These are phyloP conservation scores for Pseudoperonospora humuli DNA, from an alignment of 352 stramenopile species.

Conservation along the genomic window DNA sequence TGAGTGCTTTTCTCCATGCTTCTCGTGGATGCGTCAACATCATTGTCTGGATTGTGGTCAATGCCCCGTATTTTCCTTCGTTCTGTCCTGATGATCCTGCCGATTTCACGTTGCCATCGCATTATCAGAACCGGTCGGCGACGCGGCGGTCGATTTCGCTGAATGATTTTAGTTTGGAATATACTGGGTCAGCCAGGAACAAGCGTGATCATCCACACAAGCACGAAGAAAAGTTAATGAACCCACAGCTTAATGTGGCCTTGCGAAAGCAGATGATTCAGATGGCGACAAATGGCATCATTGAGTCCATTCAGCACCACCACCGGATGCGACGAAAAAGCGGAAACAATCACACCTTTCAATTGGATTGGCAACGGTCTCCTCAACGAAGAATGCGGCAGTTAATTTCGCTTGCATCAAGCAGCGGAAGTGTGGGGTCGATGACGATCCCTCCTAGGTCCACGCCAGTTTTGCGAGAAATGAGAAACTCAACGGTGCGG, in stretches of 20 bases:
- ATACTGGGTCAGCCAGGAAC: conserved; percentile 14
- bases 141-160: conserved; percentile 14
- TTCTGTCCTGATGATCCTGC: conserved; percentile 18
- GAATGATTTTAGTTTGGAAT: conserved; percentile 8
- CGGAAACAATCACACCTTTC: conserved; percentile 73
- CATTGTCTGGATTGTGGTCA: conserved; percentile 83
- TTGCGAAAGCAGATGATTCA: conserved; percentile 84
- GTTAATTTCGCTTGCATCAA: conserved; percentile 39
- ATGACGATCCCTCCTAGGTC: conserved; percentile 26
- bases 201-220: conserved; percentile 15
- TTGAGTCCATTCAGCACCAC: conserved; percentile 79
- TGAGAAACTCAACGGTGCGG: conserved; percentile 50
- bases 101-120: conserved; percentile 7
- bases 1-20: conserved; percentile 73
- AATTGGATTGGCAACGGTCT: conserved; percentile 69
- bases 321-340: conserved; percentile 59
- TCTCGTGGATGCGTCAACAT: conserved; percentile 76
- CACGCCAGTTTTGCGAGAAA: conserved; percentile 20
- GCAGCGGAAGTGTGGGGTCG: conserved; percentile 21
- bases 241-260: conserved; percentile 81
- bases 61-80: conserved; percentile 45
- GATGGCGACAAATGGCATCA: conserved; percentile 84
- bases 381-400: conserved; percentile 44
- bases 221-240: conserved; percentile 41
- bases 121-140: conserved; percentile 6